Conservation (phyloP, 371 early-diverging fungal genomes). For the Dichotomocladium elegans region DNA sequence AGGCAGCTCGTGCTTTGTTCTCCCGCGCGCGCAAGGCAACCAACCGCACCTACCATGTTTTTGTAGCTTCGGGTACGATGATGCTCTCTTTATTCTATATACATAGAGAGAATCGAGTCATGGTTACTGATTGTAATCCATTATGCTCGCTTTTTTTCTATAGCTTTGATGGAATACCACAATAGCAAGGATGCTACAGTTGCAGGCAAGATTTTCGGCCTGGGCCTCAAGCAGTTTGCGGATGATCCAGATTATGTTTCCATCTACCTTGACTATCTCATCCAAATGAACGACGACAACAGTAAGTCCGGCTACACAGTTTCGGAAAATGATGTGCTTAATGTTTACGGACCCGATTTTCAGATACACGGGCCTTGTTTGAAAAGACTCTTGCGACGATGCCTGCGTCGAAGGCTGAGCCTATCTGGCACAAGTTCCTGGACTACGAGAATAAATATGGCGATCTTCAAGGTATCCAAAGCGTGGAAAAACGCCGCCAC, state of each 20-base stretch:
- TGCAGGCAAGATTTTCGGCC: constrained; percentile 90
- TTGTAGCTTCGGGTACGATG: constrained; percentile 68
- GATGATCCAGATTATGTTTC: constrained; percentile 71
- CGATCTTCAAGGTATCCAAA: constrained; percentile 70
- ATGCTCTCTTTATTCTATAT: no score
- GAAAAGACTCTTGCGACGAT: constrained; percentile 76
- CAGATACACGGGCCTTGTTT: constrained; percentile 83
- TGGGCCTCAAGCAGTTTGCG: constrained; percentile 77
- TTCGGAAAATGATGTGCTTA: no score
- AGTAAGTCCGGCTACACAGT: no score
- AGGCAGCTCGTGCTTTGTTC: constrained; percentile 77
- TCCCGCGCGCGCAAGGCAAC: constrained; percentile 74
- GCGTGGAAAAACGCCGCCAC: constrained; percentile 70
- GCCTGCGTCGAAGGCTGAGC: constrained; percentile 65
- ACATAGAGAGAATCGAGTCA: no score
- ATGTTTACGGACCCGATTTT: background rate
- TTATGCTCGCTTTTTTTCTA: background rate
- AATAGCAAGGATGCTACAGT: constrained; percentile 79
- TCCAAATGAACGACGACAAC: constrained; percentile 86
- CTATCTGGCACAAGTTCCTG: constrained; percentile 79
- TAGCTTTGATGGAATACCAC: constrained; percentile 92
- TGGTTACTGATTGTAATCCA: no score
- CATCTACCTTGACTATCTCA: constrained; percentile 84
- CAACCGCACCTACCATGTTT: constrained; percentile 81
- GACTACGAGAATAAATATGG: constrained; percentile 88